phyloP scores from a whole-genome alignment of 495 filamentous ascomycete genomes.

The Penicillium nucicola region DNA sequence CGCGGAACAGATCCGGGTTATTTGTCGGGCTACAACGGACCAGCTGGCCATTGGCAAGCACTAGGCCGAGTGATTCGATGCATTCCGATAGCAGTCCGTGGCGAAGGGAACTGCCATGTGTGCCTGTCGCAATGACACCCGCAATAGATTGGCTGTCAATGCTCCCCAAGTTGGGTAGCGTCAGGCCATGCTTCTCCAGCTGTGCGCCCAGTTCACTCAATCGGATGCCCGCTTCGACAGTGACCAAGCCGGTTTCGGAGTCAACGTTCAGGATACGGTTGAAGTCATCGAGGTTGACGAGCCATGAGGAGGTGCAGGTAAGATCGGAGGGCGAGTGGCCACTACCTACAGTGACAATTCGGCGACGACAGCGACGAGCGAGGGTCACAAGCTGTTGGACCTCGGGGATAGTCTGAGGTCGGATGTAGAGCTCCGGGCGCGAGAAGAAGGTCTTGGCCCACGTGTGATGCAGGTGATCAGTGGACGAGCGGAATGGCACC shows the following conservation, averaged over 20 bases:
- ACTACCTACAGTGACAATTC: slow-evolving; percentile 76
- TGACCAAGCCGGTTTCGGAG: slow-evolving; percentile 57
- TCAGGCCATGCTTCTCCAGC: slow-evolving; percentile 69
- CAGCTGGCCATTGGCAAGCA: slow-evolving; percentile 76
- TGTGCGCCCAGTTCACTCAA: slow-evolving; percentile 64
- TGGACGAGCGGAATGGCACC: slow-evolving; percentile 72
- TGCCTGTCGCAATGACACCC: slow-evolving; percentile 88
- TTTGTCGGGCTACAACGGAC: slow-evolving; percentile 68
- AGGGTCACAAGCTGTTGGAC: slow-evolving; percentile 79
- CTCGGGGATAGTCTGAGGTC: slow-evolving; percentile 72
- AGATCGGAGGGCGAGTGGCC: slow-evolving; percentile 90
- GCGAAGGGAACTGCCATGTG: slow-evolving; percentile 80
- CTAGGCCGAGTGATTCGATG: slow-evolving; percentile 69
- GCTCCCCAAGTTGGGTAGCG: slow-evolving; percentile 85
- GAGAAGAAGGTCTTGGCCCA: slow-evolving; percentile 93
- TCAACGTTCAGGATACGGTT: slow-evolving; percentile 68
- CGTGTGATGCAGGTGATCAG: slow-evolving; percentile 78
- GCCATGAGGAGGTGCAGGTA: slow-evolving; percentile 92
- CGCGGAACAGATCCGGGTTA: slow-evolving; percentile 79
- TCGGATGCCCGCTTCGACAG: slow-evolving; percentile 81
- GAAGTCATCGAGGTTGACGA: slow-evolving; percentile 88
- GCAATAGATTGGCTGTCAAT: slow-evolving; percentile 94
- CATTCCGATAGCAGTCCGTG: slow-evolving; percentile 83
- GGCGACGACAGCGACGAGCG: slow-evolving; percentile 75
- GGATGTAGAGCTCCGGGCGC: slow-evolving; percentile 84